Conservation (phyloP, 2,329 filamentous ascomycete genomes). For the Xylaria sp. region DNA sequence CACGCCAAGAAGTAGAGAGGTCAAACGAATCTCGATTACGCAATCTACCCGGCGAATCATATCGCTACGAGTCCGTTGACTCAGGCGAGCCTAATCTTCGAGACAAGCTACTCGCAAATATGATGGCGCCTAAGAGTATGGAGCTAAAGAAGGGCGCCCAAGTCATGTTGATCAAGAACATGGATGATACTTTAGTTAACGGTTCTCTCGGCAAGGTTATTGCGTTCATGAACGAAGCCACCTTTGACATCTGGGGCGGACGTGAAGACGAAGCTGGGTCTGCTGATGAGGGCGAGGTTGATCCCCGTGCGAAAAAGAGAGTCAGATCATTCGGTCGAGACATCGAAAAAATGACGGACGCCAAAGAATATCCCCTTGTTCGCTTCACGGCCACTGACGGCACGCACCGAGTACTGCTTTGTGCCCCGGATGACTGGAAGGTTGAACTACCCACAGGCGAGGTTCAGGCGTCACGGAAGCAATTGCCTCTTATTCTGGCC, state of each 20-base stretch:
- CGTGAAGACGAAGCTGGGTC: slow-evolving; percentile 43
- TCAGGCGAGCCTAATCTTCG: slow-evolving; percentile 71
- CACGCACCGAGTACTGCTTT: slow-evolving; percentile 73
- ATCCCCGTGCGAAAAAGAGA: slow-evolving; percentile 54
- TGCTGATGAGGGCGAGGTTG: slow-evolving; percentile 46
- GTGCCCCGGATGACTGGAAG: slow-evolving; percentile 90
- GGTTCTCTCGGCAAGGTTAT: slow-evolving; percentile 87
- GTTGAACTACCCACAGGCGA: slow-evolving; percentile 95
- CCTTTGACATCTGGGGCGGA: slow-evolving; percentile 40
- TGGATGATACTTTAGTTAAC: slow-evolving; percentile 92
- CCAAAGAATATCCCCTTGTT: slow-evolving; percentile 77
- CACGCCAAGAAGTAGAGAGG: slow-evolving; percentile 82
- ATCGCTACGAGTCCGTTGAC: slow-evolving; percentile 75
- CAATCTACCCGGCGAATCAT: slow-evolving; percentile 67
- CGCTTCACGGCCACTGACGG: slow-evolving; percentile 82
- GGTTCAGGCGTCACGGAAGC: slow-evolving; percentile 81
- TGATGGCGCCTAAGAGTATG: slow-evolving; percentile 86
- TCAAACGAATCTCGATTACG: slow-evolving; percentile 78
- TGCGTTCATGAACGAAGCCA: slow-evolving; percentile 66
- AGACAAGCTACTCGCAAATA: slow-evolving; percentile 80
- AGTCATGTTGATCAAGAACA: slow-evolving; percentile 99
- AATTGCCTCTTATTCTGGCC: slow-evolving; percentile 86
- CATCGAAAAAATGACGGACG: slow-evolving; percentile 47
- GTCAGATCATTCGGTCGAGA: slow-evolving; percentile 54
- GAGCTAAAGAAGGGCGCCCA: slow-evolving; percentile 89